Evolutionary conservation across 2,329 filamentous ascomycete species (phyloP).

Genomic region (Nannizzia gypsea): DNA sequence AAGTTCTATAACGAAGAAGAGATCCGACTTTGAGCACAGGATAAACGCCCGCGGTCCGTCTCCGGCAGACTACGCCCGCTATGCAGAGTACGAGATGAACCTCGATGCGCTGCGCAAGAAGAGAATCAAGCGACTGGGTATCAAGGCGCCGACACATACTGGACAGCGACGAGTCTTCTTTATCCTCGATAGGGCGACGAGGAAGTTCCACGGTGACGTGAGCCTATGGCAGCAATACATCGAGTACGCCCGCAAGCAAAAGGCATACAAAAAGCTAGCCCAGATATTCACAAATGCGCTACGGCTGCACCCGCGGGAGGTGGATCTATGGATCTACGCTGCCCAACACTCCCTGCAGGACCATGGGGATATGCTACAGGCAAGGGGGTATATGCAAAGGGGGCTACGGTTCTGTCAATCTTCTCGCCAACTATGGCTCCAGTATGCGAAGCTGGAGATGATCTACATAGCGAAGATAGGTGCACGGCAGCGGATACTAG

Average conservation of each 20-base stretch:
- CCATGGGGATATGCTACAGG: constrained; percentile 76
- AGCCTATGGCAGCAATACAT: constrained; percentile 85
- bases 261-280: constrained; percentile 49
- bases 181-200: constrained; percentile 75
- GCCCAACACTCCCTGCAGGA: constrained; percentile 67
- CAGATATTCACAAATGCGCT: constrained; percentile 56
- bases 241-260: constrained; percentile 60
- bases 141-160: constrained; percentile 58
- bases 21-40: constrained; percentile 86
- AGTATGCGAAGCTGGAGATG: constrained; percentile 86
- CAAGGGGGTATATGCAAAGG: constrained; percentile 75
- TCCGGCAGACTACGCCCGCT: constrained; percentile 69
- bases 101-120: constrained; percentile 66
- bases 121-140: constrained; percentile 66
- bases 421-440: constrained; percentile 65
- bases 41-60: constrained; percentile 70
- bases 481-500: constrained; percentile 56
- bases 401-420: constrained; percentile 79
- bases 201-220: constrained; percentile 70
- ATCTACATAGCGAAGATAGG: constrained; percentile 78
- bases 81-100: constrained; percentile 61
- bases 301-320: constrained; percentile 72
- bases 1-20: constrained; percentile 71
- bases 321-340: constrained; percentile 72
- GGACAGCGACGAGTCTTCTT: constrained; percentile 77